Conservation (phyloP, 2,329 filamentous ascomycete species). For the Macrophomina phaseolina region DNA sequence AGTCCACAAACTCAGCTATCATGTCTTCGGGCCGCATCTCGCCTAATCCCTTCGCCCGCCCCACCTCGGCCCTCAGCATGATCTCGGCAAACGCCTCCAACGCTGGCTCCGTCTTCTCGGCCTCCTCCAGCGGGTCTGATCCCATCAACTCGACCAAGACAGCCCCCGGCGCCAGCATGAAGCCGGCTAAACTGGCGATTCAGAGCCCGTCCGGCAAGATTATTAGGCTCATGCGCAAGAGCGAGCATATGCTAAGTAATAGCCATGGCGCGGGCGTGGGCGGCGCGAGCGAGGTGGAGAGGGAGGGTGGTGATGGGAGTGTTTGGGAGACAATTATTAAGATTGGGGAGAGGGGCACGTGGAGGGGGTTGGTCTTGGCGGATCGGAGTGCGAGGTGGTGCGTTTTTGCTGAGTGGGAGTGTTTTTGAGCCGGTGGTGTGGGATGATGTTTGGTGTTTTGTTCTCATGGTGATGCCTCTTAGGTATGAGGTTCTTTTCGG, state of each 20-base stretch:
- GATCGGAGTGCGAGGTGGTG: conserved; percentile 87
- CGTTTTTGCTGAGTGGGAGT: conserved; percentile 89
- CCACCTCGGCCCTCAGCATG: conserved; percentile 66
- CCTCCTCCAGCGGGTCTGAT: conserved; percentile 41
- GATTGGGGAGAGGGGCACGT: conserved; percentile 79
- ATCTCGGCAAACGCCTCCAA: conserved; percentile 58
- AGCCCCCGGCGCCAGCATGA: conserved; percentile 61
- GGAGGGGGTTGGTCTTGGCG: conserved; percentile 81
- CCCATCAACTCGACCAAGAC: conserved; percentile 32
- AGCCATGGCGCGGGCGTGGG: conserved; percentile 28
- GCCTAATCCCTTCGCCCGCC: conserved; percentile 60
- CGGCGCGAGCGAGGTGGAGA: conserved; percentile 35
- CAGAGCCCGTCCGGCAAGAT: conserved; percentile 96
- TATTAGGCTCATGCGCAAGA: conserved; percentile 82
- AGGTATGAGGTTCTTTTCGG: background rate
- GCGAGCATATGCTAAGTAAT: conserved; percentile 62
- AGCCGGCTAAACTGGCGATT: conserved; percentile 94
- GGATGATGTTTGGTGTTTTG: background rate
- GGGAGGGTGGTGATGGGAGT: conserved; percentile 72
- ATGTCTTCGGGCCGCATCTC: conserved; percentile 52
- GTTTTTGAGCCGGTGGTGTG: conserved; percentile 49
- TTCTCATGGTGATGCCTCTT: background rate
- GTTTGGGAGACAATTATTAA: conserved; percentile 93
- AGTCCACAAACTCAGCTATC: conserved; percentile 38
- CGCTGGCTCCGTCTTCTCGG: conserved; percentile 57